Evolutionary conservation across 768 basidiomycete species (phyloP), one percentile per base, ranked within the genome.

Genomic region (Rhodotorula sphaerocarpa): DNA sequence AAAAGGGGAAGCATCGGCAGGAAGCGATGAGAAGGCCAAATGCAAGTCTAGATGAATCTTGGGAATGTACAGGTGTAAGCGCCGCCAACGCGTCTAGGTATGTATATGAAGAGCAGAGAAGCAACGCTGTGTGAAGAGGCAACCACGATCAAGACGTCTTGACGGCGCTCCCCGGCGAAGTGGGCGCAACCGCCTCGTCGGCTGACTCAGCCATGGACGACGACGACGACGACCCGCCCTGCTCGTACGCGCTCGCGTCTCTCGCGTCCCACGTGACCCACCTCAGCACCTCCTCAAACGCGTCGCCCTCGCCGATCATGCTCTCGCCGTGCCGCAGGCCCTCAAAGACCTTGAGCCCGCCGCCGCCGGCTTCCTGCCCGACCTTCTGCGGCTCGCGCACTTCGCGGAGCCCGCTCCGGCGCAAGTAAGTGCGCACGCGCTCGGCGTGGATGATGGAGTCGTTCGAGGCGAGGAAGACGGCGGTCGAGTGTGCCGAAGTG

Each of bases 401-500:
- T 15, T 57, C 54, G 20, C 9, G 52, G 9, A 58, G 33, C 14
- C 59, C 59, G 46, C 46, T 57, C 14, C 56, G 30, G 9, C 33
- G 27, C 7, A 93, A 80, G 74, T 91, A 92, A 48, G 79, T 80
- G 67, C 80, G 82, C 27, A 90, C 82, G 15, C 88, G 83, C 84
- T 87, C 77, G 21, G 88, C 80, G 70, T 86, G 81, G 57, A 93
- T 75, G 70, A 97, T 88, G 27, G 79, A 79, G 69, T 95, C 91
- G 64, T 83, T 80, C 3, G 86, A 88, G n/a, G 89, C 88, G 23
- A 95, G 78, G 65, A 92, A 78, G 74, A 89, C 87, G 53, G 84
- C 75, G 0, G 85, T 82, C 71, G 82, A 84, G 39, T 77, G 67
- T 2, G 84, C 80, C 74, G 90, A 83, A 21, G 61, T 31, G 31